phyloP scores from a whole-genome alignment of 352 stramenopile genomes.

The Phytopythium aichiense region DNA sequence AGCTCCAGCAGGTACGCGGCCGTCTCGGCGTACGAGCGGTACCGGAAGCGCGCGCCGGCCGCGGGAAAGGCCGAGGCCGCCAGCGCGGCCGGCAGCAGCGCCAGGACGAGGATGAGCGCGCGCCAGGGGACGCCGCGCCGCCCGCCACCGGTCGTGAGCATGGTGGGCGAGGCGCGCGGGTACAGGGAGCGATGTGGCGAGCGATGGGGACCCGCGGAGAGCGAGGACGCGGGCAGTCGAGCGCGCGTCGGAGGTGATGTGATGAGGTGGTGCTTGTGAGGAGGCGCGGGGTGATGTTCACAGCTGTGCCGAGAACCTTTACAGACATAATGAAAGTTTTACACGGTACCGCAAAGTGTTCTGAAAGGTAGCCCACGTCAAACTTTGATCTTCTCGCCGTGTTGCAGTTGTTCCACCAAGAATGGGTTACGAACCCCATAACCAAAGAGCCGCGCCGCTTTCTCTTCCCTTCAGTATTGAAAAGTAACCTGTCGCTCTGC shows the following conservation, averaged over 20 bases:
- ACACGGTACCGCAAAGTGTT: no score
- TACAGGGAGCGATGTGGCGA: background rate
- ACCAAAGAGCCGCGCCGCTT: background rate
- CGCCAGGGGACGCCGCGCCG: background rate
- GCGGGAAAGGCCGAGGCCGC: background rate
- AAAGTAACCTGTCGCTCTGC: background rate
- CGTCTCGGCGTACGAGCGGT: constrained; percentile 76
- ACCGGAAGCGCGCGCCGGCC: constrained; percentile 32
- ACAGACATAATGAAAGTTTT: no score
- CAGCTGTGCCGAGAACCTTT: no score
- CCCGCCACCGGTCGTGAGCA: background rate
- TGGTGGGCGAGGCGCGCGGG: background rate
- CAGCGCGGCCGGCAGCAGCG: background rate
- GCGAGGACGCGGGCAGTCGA: background rate
- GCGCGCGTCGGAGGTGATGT: no score
- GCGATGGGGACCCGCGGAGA: background rate
- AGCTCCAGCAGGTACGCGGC: constrained; percentile 55
- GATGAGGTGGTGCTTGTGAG: background rate
- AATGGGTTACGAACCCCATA: background rate
- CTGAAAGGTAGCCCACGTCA: no score
- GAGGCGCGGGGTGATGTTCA: no score
- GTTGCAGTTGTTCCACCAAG: no score
- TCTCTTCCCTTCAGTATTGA: background rate
- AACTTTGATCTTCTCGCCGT: no score
- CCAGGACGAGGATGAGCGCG: background rate